Evolutionary conservation across 2,329 filamentous ascomycete species (phyloP).

Genomic region (Nemania sp.): DNA sequence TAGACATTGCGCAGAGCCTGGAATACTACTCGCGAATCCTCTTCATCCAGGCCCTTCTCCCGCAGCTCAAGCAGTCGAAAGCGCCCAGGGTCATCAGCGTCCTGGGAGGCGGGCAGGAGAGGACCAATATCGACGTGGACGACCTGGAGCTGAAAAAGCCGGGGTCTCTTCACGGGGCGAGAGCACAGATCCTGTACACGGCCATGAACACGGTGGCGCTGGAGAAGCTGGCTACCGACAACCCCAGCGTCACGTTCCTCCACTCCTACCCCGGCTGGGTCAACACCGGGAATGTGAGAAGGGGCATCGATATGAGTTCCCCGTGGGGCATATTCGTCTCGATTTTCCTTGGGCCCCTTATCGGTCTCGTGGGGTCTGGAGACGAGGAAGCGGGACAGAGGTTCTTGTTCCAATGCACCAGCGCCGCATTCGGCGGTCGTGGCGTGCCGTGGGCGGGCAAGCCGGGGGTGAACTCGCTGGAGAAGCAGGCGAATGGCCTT

Average conservation of each 20-base stretch:
- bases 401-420: conserved; percentile 44
- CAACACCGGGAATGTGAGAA: conserved; percentile 42
- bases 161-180: conserved; percentile 37
- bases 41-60: conserved; percentile 47
- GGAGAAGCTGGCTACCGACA: conserved; percentile 14
- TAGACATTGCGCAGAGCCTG: conserved; percentile 47
- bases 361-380: conserved; percentile 36
- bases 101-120: conserved; percentile 42
- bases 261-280: conserved; percentile 44
- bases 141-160: conserved; percentile 44
- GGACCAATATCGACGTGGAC: conserved; percentile 37
- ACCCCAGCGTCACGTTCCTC: conserved; percentile 19
- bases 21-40: conserved; percentile 51
- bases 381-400: conserved; percentile 43
- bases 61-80: conserved; percentile 42
- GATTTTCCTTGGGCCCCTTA: conserved; percentile 41
- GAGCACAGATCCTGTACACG: conserved; percentile 40
- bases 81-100: conserved; percentile 44
- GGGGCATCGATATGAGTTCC: conserved; percentile 37
- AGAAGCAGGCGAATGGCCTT: conserved; percentile 36
- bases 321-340: conserved; percentile 39
- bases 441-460: conserved; percentile 42
- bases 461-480: conserved; percentile 38
- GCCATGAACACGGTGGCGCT: conserved; percentile 39
- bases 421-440: conserved; percentile 43